Evolutionary conservation across 257 asterid species (phyloP).

Genomic region (Buddleja alternifolia): DNA sequence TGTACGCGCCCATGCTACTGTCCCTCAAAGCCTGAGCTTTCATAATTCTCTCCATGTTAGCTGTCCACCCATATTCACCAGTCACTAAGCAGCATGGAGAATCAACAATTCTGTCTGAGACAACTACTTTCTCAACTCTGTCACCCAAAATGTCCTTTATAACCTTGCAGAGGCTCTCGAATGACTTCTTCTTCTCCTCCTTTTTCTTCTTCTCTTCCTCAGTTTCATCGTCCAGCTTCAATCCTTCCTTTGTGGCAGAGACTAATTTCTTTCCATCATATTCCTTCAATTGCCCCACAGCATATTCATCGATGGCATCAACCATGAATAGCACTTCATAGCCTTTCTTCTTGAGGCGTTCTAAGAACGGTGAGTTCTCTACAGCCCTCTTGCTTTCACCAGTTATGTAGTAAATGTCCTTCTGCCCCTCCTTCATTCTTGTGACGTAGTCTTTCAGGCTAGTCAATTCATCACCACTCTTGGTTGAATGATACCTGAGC

Average conservation of each 20-base stretch:
- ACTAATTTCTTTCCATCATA: conserved; percentile 83
- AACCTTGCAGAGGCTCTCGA: conserved; percentile 72
- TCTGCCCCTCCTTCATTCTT: conserved; percentile 89
- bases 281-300: conserved; percentile 72
- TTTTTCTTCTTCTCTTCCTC: conserved; percentile 72
- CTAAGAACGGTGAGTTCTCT: conserved; percentile 79
- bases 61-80: conserved; percentile 81
- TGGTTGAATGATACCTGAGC: conserved; percentile 70
- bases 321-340: conserved; percentile 82
- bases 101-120: conserved; percentile 77
- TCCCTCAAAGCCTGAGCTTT: conserved; percentile 84
- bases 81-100: conserved; percentile 85
- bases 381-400: conserved; percentile 85
- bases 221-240: conserved; percentile 68
- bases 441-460: conserved; percentile 82
- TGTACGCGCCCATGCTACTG: conserved; percentile 72
- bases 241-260: conserved; percentile 77
- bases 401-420: conserved; percentile 73
- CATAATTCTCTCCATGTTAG: conserved; percentile 84
- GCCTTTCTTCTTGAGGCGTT: conserved; percentile 79
- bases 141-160: conserved; percentile 77
- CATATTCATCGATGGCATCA: conserved; percentile 84
- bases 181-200: conserved; percentile 72
- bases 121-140: conserved; percentile 72
- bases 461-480: conserved; percentile 83